These are phyloP conservation scores for Conticribra guillardii DNA, from an alignment of 108 stramenopile genomes.

Conservation along the genomic window DNA sequence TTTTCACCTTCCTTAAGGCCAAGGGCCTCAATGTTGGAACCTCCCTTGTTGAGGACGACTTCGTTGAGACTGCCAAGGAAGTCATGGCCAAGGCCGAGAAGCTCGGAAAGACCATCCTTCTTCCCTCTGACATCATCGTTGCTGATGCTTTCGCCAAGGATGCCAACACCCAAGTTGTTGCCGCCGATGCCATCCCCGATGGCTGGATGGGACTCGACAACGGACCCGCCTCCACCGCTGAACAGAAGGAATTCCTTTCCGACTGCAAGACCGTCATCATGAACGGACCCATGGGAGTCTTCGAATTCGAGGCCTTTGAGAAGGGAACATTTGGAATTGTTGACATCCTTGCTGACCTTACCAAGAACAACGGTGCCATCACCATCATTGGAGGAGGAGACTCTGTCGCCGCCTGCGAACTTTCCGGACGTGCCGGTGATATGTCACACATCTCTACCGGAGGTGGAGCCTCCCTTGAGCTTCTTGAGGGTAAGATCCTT, in stretches of 20 bases:
- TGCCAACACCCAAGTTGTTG: conserved; percentile 87
- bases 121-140: conserved; percentile 94
- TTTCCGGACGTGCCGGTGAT: conserved; percentile 91
- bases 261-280: conserved; percentile 97
- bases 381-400: conserved; percentile 99
- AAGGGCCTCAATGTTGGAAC: conserved; percentile 92
- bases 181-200: conserved; percentile 91
- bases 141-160: conserved; percentile 93
- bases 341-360: conserved; percentile 94
- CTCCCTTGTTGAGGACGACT: conserved; percentile 97
- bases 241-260: conserved; percentile 89
- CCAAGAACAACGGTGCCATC: conserved; percentile 90
- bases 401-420: conserved; percentile 97
- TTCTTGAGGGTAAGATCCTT: conserved; percentile 98
- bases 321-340: conserved; percentile 94
- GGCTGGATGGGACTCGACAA: conserved; percentile 99
- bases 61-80: conserved; percentile 96
- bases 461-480: conserved; percentile 98
- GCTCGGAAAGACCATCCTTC: conserved; percentile 91
- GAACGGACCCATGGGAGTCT: conserved; percentile 99
- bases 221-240: conserved; percentile 89
- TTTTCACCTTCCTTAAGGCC: conserved; percentile 99
- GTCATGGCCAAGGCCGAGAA: conserved; percentile 92
- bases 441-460: conserved; percentile 99
- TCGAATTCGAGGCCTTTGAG: conserved; percentile 97